Evolutionary conservation across 73 alveolate species (phyloP).

Genomic region (Paramecium caudatum): DNA sequence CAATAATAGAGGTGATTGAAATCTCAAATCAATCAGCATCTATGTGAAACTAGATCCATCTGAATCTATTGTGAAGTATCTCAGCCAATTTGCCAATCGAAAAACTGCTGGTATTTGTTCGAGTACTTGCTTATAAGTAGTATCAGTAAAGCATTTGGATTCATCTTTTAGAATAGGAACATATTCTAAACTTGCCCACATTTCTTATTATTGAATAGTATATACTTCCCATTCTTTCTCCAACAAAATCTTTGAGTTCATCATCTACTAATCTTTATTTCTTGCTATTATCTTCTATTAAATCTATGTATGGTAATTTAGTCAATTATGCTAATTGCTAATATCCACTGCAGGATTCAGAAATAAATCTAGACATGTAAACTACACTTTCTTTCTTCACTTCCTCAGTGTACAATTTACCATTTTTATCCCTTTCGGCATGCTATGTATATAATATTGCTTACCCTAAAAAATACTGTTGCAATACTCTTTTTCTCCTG

Average conservation of each 20-base stretch:
- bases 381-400: neutral
- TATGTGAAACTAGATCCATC: constrained; percentile 50
- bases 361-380: neutral
- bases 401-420: constrained; percentile 40
- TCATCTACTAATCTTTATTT: neutral
- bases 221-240: constrained; percentile 68
- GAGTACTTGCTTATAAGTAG: constrained; percentile 15
- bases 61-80: neutral
- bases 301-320: constrained; percentile 47
- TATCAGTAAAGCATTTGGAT: constrained; percentile 37
- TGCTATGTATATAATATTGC: neutral
- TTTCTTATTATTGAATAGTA: neutral
- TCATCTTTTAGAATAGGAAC: constrained; percentile 38
- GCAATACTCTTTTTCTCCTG: constrained; percentile 46
- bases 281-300: neutral
- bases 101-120: constrained; percentile 49
- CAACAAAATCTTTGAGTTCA: constrained; percentile 8
- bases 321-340: neutral
- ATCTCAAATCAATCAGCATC: constrained; percentile 1
- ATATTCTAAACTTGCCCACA: constrained; percentile 66
- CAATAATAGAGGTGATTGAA: constrained; percentile 7
- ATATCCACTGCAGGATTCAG: constrained; percentile 21
- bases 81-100: constrained; percentile 60
- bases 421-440: constrained; percentile 40
- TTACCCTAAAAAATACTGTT: constrained; percentile 38